A percentile compares a stretch with the other conserved stretches of the same genome.
phyloP scores from a whole-genome alignment of 2,329 filamentous ascomycete species.

The Exophiala sideris region DNA sequence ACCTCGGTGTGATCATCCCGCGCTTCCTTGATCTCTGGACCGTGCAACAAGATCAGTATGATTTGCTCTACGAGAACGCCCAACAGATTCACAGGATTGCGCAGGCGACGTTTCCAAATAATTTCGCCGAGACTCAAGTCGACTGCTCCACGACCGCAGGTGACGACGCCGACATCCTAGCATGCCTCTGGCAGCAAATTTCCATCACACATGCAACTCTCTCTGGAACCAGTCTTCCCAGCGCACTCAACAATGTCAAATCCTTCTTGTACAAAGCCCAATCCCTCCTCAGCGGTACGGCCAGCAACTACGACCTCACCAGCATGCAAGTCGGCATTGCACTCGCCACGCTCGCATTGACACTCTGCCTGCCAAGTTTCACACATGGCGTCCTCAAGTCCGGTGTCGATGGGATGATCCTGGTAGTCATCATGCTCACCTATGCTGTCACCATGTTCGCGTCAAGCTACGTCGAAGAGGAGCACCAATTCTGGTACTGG shows the following conservation, averaged over 20 bases:
- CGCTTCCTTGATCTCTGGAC: slow-evolving; percentile 77
- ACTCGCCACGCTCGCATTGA: slow-evolving; percentile 31
- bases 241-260: slow-evolving; percentile 4
- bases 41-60: slow-evolving; percentile 53
- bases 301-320: slow-evolving; percentile 82
- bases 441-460: slow-evolving; percentile 95
- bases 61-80: slow-evolving; percentile 74
- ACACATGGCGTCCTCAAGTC: slow-evolving; percentile 1
- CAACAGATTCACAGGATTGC: slow-evolving; percentile 76
- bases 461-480: slow-evolving; percentile 95
- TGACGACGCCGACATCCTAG: slow-evolving; percentile 54
- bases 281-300: slow-evolving; percentile 77
- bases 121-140: slow-evolving; percentile 37
- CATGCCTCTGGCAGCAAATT: slow-evolving; percentile 63
- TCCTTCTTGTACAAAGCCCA: slow-evolving; percentile 72
- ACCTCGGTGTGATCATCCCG: slow-evolving; percentile 78
- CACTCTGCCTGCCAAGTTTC: slow-evolving; percentile 28
- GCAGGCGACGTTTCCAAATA: slow-evolving; percentile 62
- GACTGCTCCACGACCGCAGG: slow-evolving; percentile 28
- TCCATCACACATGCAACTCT: too few species aligned
- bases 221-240: neutral
- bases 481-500: slow-evolving; percentile 99
- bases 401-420: slow-evolving; percentile 30
- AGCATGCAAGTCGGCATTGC: slow-evolving; percentile 53
- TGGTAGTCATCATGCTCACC: slow-evolving; percentile 53